phyloP scores from a whole-genome alignment of 1,284 basidiomycete genomes.

The Pascua sp. region DNA sequence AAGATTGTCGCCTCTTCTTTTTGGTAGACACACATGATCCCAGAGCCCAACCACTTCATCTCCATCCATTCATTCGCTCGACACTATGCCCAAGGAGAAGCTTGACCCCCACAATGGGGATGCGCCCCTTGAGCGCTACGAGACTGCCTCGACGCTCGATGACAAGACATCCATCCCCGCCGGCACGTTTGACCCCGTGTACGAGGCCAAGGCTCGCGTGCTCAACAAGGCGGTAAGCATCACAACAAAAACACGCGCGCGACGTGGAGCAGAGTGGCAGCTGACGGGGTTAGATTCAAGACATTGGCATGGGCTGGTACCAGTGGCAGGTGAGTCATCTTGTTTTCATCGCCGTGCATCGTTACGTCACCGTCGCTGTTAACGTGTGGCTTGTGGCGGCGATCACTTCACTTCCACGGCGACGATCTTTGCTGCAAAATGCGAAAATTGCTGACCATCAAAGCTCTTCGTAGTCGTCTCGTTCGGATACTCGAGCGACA shows the following conservation, averaged over 20 bases:
- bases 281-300: conserved; percentile 23
- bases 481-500: conserved; percentile 42
- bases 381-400: no score
- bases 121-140: neutral
- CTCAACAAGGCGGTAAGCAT: conserved; percentile 35
- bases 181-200: conserved; percentile 34
- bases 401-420: no score
- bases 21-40: no score
- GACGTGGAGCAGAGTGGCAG: neutral
- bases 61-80: no score
- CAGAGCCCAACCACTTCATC: no score
- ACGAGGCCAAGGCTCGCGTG: conserved; percentile 39
- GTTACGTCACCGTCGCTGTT: no score
- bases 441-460: no score
- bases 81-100: neutral
- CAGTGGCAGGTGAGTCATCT: conserved; percentile 54
- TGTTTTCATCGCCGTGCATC: conserved; percentile 41
- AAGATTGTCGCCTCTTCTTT: no score
- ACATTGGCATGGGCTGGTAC: conserved; percentile 63
- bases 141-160: neutral
- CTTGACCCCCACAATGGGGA: neutral
- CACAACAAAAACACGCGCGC: no score
- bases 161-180: conserved; percentile 9
- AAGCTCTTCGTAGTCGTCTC: conserved; percentile 51
- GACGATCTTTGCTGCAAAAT: no score